Evolutionary conservation across 495 filamentous ascomycete genomes (phyloP), one percentile per base, ranked within the genome.

Genomic region (Letharia columbiana): DNA sequence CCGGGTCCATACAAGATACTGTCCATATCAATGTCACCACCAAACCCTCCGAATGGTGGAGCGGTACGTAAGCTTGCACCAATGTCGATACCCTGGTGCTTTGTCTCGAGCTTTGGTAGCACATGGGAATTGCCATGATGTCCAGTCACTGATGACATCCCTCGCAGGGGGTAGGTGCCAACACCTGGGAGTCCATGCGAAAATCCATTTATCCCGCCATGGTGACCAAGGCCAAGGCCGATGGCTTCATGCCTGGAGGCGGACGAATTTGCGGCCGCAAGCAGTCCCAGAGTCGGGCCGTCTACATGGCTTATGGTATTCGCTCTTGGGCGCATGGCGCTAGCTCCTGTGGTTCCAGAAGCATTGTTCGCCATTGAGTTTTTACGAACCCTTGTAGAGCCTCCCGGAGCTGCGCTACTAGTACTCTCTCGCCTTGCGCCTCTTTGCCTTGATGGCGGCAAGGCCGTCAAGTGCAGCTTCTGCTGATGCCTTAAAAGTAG

Each of bases 241-340:
- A 71, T 56, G 28, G 45, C 63, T 50, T 65, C 72, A 6, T 75
- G 70, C n/a, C 82, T 74, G 11, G 77, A 81, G 62, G 87, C 79
- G 20, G 79, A 79, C 28, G 84, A 78, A 69, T 84, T 86, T 40
- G 83, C 75, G 52, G 84, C 82, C 56, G 87, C 86, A 65, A 90
- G 79, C 69, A 93, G 80, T 64, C 87, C 86, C 72, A 96, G 80
- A 40, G 90, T 85, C 60, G 84, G 79, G 41, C 82, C 84, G 74
- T 97, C 95, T 60, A 98, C 85, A 76, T 98, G 95, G 74, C 92
- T 93, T 73, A 98, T 96, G 42, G 94, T 99, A 71, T 98, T 97
- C 42, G 95, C 95, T 66, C 94, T 81, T 20, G 94, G 95, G 65
- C 95, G 85, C 87, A 94, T 92, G 18, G 81, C 79, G 64, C 79